Evolutionary conservation across 2,329 filamentous ascomycete genomes (phyloP).

Genomic region (Dichotomopilus funicola): DNA sequence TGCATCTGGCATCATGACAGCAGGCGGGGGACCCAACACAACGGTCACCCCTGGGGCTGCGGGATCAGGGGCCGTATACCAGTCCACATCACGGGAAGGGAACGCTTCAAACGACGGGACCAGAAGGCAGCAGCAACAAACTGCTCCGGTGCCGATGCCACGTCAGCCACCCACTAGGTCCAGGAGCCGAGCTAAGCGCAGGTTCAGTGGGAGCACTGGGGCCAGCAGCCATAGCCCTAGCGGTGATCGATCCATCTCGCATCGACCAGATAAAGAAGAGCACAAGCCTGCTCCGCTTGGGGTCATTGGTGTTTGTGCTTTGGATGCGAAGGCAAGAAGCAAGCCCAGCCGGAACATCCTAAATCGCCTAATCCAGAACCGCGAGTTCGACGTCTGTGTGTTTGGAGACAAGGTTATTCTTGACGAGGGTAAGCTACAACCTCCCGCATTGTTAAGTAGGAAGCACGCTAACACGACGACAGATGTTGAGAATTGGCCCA

Average conservation of each 20-base stretch:
- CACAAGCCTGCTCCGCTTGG: constrained; percentile 58
- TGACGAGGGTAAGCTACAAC: constrained; percentile 61
- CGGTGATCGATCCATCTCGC: constrained; percentile 54
- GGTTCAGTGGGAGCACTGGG: constrained; percentile 76
- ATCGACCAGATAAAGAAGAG: constrained; percentile 52
- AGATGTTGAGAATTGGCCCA: constrained; percentile 92
- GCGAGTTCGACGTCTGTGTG: constrained; percentile 92
- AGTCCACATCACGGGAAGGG: constrained; percentile 40
- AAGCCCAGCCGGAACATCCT: constrained; percentile 96
- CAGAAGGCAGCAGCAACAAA: constrained; percentile 29
- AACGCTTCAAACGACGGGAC: constrained; percentile 39
- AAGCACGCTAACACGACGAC: constrained; percentile 14
- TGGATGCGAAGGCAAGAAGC: constrained; percentile 92
- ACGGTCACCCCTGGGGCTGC: constrained; percentile 47
- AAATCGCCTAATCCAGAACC: constrained; percentile 81
- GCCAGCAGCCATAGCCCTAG: constrained; percentile 75
- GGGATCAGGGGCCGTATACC: constrained; percentile 38
- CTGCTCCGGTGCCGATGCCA: constrained; percentile 21
- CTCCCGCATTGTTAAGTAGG: neutral
- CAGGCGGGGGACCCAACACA: constrained; percentile 35
- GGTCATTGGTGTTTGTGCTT: constrained; percentile 85
- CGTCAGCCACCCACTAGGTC: constrained; percentile 50
- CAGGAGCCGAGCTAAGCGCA: constrained; percentile 62
- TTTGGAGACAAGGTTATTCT: constrained; percentile 99
- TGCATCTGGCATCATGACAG: constrained; percentile 41